Conservation (phyloP, 768 basidiomycete genomes). For the Lentinula sp. region DNA sequence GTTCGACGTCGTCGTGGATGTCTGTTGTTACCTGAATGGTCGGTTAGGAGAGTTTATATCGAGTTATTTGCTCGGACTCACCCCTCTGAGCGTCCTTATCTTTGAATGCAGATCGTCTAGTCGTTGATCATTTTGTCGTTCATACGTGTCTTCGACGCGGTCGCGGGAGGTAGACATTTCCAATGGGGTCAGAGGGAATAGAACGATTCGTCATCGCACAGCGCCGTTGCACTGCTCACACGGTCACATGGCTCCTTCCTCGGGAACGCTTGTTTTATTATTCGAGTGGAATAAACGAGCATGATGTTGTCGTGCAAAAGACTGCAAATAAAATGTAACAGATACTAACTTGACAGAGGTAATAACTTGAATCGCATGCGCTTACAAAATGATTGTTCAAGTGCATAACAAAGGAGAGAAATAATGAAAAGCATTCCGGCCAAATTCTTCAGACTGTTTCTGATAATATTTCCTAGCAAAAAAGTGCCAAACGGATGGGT, state of each 20-base stretch:
- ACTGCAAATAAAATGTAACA: no score
- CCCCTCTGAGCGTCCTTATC: constrained; percentile 75
- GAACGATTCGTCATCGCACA: no score
- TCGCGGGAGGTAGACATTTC: constrained; percentile 2
- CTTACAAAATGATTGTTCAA: neutral
- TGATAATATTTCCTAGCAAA: neutral
- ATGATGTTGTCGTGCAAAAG: no score
- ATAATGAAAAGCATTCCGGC: neutral
- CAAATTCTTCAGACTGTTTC: neutral
- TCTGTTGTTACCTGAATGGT: constrained; percentile 71
- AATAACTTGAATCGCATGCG: no score
- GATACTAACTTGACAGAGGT: no score
- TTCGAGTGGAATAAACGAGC: no score
- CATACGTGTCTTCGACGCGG: constrained; percentile 67
- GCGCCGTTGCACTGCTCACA: no score
- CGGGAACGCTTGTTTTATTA: no score
- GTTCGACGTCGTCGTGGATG: constrained; percentile 79
- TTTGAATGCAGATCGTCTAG: constrained; percentile 84
- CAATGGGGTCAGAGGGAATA: neutral
- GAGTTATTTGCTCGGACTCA: constrained; percentile 24
- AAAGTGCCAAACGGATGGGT: neutral
- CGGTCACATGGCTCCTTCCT: neutral
- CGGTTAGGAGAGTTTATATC: neutral
- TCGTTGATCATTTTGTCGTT: constrained; percentile 79
- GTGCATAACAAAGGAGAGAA: neutral